Evolutionary conservation across 192 early-diverging fungal species (phyloP), one percentile per base, ranked within the genome.

Genomic region (Umbelopsis ramanniana): DNA sequence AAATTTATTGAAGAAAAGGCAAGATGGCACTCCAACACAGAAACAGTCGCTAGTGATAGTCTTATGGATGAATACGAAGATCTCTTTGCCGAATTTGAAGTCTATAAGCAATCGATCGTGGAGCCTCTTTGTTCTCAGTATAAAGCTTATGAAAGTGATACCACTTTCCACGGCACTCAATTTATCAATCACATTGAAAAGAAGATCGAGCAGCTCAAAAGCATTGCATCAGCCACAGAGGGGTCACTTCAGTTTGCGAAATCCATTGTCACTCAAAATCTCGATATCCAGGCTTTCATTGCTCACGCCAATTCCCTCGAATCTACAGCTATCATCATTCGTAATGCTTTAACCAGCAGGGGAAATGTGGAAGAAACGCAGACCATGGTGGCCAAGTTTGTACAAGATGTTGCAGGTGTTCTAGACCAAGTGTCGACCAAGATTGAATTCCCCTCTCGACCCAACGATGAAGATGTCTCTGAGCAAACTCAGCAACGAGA

Each of bases 1-100:
- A 63, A 63, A 19, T 75, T 75, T 46, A 50, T 75, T 22, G 74
- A 75, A 33, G 60, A 70, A n/a, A 50, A 71, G 17, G 74, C 60
- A 24, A 60, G 69, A 75, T 75, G 74, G 74, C 55, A 66, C 23
- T 48, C 53, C 6, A 74, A 46, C n/a, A 37, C 17, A 14, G 57
- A 60, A n/a, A 19, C 46, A 6, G 26, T 52, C 0, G 55, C 60
- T 35, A 69, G 69, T 21, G 57, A 66, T 4, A 46, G 35, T 0
- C 50, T 75, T 0, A 40, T 46, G 9, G 57, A 46, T 52, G 68
- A 71, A 52, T 70, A 24, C 23, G 29, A 46, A 33, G 17, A 12
- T 15, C 35, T 70, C 2, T 33, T 66, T 19, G 46, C 60, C 6
- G 48, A 53, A 37, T 67, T 75, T 45, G 46, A 70, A 50, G 47